Evolutionary conservation across 164 flowering plant genomes (phyloP).

Genomic region (Vitis amurensis): DNA sequence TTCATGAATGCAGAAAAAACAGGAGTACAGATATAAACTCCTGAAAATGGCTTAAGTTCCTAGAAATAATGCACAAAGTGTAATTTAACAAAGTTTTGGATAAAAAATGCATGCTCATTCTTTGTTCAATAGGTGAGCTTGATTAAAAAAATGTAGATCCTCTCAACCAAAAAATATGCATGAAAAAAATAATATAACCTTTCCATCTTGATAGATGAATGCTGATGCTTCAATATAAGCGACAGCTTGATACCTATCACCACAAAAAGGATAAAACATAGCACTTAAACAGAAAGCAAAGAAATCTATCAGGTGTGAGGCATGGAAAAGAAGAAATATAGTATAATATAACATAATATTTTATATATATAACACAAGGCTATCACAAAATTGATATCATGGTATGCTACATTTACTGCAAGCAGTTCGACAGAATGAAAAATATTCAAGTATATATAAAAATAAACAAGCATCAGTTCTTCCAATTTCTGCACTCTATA

Average conservation of each 20-base stretch:
- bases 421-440: neutral
- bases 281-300: neutral
- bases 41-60: no score
- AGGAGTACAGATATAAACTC: no score
- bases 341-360: no score
- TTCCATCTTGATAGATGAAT: constrained; percentile 92
- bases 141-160: neutral
- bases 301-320: neutral
- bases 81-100: no score
- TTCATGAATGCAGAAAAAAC: no score
- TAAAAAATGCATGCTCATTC: no score
- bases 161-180: neutral
- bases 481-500: no score
- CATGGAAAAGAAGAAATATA: neutral
- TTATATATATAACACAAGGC: neutral
- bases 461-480: no score
- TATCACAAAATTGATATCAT: neutral
- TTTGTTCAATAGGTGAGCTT: neutral
- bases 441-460: no score
- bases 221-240: constrained; percentile 99
- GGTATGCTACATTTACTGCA: neutral
- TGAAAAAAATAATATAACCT: constrained; percentile 41
- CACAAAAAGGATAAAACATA: neutral
- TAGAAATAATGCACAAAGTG: no score
- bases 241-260: constrained; percentile 90